phyloP scores from a whole-genome alignment of 2,329 filamentous ascomycete genomes.

The Plectosphaerella cucumerina region DNA sequence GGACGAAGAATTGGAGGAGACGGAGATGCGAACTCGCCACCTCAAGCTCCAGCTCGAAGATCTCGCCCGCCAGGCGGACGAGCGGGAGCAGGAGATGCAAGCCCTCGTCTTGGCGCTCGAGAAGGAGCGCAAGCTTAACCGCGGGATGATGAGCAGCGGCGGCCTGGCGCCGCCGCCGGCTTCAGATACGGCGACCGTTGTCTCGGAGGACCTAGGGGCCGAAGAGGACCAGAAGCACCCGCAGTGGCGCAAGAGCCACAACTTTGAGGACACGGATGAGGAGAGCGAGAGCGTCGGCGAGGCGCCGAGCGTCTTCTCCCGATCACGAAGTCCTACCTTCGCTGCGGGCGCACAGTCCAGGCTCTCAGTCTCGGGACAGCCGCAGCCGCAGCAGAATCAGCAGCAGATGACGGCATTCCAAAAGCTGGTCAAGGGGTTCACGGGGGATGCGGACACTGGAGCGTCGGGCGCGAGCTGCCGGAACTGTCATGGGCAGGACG shows the following conservation, averaged over 20 bases:
- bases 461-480: slow-evolving; percentile 32
- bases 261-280: slow-evolving; percentile 49
- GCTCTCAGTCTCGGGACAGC: slow-evolving; percentile 8
- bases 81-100: slow-evolving; percentile 49
- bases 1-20: slow-evolving; percentile 52
- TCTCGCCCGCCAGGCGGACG: slow-evolving; percentile 48
- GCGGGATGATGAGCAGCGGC: slow-evolving; percentile 28
- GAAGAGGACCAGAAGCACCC: slow-evolving; percentile 41
- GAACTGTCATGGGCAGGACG: slow-evolving; percentile 56
- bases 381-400: slow-evolving; percentile 21
- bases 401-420: slow-evolving; percentile 27
- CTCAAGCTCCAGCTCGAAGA: slow-evolving; percentile 58
- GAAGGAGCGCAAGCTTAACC: slow-evolving; percentile 43
- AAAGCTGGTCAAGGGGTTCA: slow-evolving; percentile 37
- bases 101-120: slow-evolving; percentile 46
- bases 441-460: slow-evolving; percentile 28
- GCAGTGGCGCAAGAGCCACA: slow-evolving; percentile 31
- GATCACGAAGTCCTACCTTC: slow-evolving; percentile 53
- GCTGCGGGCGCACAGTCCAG: slow-evolving; percentile 21
- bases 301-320: slow-evolving; percentile 54
- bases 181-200: slow-evolving; percentile 35
- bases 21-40: slow-evolving; percentile 43
- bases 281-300: slow-evolving; percentile 42
- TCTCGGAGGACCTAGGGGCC: slow-evolving; percentile 48
- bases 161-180: slow-evolving; percentile 16